Evolutionary conservation across 768 basidiomycete genomes (phyloP).

Genomic region (Naematelia aurantialba): DNA sequence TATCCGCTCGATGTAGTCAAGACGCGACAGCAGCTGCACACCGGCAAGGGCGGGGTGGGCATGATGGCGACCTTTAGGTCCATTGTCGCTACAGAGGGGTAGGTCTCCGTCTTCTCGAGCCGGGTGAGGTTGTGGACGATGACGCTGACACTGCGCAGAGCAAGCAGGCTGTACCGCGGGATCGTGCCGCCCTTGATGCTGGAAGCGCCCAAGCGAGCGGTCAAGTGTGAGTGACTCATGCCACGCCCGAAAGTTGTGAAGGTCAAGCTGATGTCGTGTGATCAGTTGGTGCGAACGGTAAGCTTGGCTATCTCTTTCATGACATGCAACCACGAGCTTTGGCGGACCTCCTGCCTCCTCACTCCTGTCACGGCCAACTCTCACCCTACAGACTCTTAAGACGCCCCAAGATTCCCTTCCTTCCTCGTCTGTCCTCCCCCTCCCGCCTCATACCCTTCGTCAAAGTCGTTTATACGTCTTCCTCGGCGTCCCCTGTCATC

Average conservation of each 20-base stretch:
- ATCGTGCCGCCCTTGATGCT: slow-evolving; percentile 91
- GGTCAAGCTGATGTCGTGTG: neutral
- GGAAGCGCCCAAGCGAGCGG: slow-evolving; percentile 96
- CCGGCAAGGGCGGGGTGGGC: slow-evolving; percentile 69
- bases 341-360: too few relatives aligned
- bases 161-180: slow-evolving; percentile 74
- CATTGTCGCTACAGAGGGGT: slow-evolving; percentile 92
- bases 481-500: neutral
- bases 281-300: slow-evolving; percentile 42
- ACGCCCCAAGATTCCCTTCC: slow-evolving; percentile 1
- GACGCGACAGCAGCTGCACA: slow-evolving; percentile 96
- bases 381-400: too few relatives aligned
- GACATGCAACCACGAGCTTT: too few relatives aligned
- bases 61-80: slow-evolving; percentile 75
- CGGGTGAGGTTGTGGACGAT: too few relatives aligned
- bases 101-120: slow-evolving; percentile 26
- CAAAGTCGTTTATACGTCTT: neutral
- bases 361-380: too few relatives aligned
- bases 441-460: neutral
- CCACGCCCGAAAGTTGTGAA: neutral
- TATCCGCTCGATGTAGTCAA: slow-evolving; percentile 83
- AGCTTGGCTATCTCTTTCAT: too few relatives aligned
- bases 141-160: neutral
- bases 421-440: neutral
- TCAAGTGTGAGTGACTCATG: slow-evolving; percentile 58